These are phyloP conservation scores for Fusarium multiceps DNA, from an alignment of 2,329 filamentous ascomycete genomes.

Conservation along the genomic window DNA sequence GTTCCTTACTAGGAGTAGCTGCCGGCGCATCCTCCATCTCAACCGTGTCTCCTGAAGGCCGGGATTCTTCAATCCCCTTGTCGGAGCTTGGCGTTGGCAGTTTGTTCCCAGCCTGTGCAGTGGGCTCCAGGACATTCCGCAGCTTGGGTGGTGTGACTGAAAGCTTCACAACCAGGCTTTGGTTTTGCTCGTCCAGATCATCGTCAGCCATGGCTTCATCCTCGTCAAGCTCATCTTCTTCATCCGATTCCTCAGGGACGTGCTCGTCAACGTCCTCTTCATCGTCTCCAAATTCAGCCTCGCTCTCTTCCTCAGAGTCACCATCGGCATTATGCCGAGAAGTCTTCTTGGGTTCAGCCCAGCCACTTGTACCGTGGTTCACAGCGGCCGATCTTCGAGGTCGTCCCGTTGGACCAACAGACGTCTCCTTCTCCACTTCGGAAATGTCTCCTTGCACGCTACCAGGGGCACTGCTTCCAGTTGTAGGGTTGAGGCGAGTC, in stretches of 20 bases:
- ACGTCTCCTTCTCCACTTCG: constrained; percentile 54
- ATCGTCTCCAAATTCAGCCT: constrained; percentile 81
- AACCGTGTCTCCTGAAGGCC: constrained; percentile 21
- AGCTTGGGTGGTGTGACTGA: constrained; percentile 60
- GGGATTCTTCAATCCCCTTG: constrained; percentile 27
- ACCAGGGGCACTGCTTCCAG: constrained; percentile 59
- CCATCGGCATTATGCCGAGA: constrained; percentile 60
- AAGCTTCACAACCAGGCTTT: constrained; percentile 81
- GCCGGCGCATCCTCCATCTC: constrained; percentile 46
- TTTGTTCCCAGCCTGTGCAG: constrained; percentile 38
- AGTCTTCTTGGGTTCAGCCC: constrained; percentile 47
- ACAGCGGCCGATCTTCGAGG: constrained; percentile 63
- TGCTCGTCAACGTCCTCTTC: constrained; percentile 77
- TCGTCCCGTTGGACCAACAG: constrained; percentile 59
- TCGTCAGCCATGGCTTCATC: constrained; percentile 67
- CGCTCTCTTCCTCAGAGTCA: constrained; percentile 74
- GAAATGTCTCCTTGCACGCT: constrained; percentile 60
- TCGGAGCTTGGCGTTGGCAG: constrained; percentile 39
- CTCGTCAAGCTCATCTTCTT: constrained; percentile 69
- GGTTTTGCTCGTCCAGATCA: constrained; percentile 59
- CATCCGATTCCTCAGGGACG: constrained; percentile 69
- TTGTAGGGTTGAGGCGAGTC: constrained; percentile 72
- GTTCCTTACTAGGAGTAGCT: constrained; percentile 9
- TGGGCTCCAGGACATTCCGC: constrained; percentile 46
- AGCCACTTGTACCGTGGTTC: constrained; percentile 63